Percentiles rank a stretch among this genome's conserved stretches.
phyloP scores from a whole-genome alignment of 2,329 filamentous ascomycete species.

The Plectosphaerella sp. region DNA sequence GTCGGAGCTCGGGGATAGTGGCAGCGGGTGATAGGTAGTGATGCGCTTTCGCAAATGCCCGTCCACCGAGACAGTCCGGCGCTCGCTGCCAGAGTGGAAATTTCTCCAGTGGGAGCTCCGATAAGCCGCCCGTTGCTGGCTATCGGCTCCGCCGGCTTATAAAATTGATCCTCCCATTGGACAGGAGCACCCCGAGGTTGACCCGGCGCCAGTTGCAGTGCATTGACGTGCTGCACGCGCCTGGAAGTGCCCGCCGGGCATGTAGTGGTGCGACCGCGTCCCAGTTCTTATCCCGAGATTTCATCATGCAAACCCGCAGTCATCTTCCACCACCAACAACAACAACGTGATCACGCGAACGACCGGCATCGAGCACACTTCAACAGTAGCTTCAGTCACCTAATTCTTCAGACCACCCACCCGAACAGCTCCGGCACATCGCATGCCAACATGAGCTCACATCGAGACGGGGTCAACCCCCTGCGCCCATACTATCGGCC shows the following conservation, averaged over 20 bases:
- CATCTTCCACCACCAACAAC: conserved; percentile 10
- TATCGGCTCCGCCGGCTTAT: conserved; percentile 17
- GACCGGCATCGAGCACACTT: conserved; percentile 6
- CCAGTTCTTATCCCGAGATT: conserved; percentile 18
- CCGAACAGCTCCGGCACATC: conserved; percentile 8
- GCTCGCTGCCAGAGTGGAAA: conserved; percentile 9
- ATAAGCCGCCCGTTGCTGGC: conserved; percentile 14
- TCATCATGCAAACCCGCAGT: conserved; percentile 14
- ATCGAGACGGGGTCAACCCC: conserved; percentile 52
- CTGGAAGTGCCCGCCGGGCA: background rate
- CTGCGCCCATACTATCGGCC: conserved; percentile 67
- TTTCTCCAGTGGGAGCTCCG: conserved; percentile 13
- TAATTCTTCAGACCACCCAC: conserved; percentile 3
- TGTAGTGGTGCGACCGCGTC: conserved; percentile 1
- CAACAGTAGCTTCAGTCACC: background rate
- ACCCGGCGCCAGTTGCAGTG: background rate
- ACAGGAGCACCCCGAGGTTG: background rate
- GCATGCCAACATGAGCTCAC: conserved; percentile 34
- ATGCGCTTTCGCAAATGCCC: conserved; percentile 8
- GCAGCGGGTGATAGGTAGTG: conserved; percentile 2
- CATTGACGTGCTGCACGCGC: background rate
- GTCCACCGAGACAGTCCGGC: background rate
- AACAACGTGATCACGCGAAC: background rate
- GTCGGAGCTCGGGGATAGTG: background rate
- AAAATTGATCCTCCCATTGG: background rate